These are phyloP conservation scores for Pleurotus platypus DNA, from an alignment of 768 basidiomycete species.

Conservation along the genomic window DNA sequence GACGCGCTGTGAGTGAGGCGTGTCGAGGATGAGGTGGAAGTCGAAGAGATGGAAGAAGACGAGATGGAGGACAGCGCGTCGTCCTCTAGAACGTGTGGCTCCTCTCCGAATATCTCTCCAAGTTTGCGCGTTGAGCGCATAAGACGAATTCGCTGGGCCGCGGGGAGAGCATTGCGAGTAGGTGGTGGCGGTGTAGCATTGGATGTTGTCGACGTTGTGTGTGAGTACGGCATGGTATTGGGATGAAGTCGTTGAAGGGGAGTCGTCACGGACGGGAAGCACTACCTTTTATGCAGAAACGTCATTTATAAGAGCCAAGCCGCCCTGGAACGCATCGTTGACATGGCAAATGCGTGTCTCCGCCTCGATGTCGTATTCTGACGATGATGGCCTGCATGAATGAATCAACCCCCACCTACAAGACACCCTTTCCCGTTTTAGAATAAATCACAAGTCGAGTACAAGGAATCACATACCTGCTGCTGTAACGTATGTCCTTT, in stretches of 20 bases:
- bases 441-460: constrained; percentile 6
- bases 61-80: constrained; percentile 11
- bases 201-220: neutral
- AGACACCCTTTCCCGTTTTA: constrained; percentile 4
- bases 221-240: neutral
- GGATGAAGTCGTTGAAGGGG: neutral
- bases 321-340: constrained; percentile 5
- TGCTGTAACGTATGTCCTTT: neutral
- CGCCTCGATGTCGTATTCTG: constrained; percentile 7
- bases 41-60: constrained; percentile 1
- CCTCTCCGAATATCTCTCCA: constrained; percentile 46
- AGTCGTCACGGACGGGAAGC: neutral
- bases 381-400: constrained; percentile 8
- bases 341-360: constrained; percentile 7
- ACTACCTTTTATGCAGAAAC: neutral
- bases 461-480: constrained; percentile 2
- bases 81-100: constrained; percentile 31
- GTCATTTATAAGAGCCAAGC: constrained; percentile 1
- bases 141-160: constrained; percentile 46
- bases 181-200: constrained; percentile 29
- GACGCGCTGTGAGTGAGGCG: constrained; percentile 4
- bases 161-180: constrained; percentile 45
- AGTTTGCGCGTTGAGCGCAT: constrained; percentile 58
- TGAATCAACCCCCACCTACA: constrained; percentile 6
- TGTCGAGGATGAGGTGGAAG: constrained; percentile 7